Base-by-base conservation (phyloP, 345 rosid species). In the Nasturtium officinale region DNA sequence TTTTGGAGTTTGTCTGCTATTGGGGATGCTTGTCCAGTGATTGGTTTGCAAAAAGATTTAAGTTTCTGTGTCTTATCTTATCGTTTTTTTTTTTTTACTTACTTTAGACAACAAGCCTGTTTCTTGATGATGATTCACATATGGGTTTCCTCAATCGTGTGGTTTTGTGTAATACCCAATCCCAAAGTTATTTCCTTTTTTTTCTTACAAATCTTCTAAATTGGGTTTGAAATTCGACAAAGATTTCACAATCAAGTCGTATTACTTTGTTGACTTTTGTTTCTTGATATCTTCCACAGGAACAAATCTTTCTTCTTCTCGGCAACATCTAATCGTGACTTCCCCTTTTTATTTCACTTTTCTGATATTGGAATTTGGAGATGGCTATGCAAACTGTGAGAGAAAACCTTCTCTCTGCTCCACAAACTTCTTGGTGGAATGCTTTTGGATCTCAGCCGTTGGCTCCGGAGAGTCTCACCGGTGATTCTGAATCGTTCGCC, bases 311-410 rank as follows among this genome's bases (percentile, higher is more conserved):
- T 38, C 50, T 66, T 77, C 18, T 37, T 32, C 70, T 69, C 47
- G 18, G 46, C 47, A 43, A 23, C 52, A 72, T 53, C 26, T 3
- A 61, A 29, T 18, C 20, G 50, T 45, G 50, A 45, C 50, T 45
- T 16, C 21, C 21, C 47, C 47, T n/a, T 43, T 45, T 3, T 0
- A 38, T 32, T 12, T 9, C 11, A 23, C 57, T 37, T 17, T 26
- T 48, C 18, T 50, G 33, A 62, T 57, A 47, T 56, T 67, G 71
- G 63, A 53, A 32, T 46, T 45, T 16, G 65, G 46, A 77, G 72
- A 93, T 89, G 93, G 90, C 95, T 78, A 86, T 83, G 97, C 92
- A 89, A 80, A 80, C 96, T 77, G 69, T 81, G 63, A 89, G 82
- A 73, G 96, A 88, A 79, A 90, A 88, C 67, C 32, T 86, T 29